A percentile compares a stretch with the other conserved stretches of the same genome.
Conservation (phyloP, 352 stramenopile genomes). For the Phytopythium ostracodes region DNA sequence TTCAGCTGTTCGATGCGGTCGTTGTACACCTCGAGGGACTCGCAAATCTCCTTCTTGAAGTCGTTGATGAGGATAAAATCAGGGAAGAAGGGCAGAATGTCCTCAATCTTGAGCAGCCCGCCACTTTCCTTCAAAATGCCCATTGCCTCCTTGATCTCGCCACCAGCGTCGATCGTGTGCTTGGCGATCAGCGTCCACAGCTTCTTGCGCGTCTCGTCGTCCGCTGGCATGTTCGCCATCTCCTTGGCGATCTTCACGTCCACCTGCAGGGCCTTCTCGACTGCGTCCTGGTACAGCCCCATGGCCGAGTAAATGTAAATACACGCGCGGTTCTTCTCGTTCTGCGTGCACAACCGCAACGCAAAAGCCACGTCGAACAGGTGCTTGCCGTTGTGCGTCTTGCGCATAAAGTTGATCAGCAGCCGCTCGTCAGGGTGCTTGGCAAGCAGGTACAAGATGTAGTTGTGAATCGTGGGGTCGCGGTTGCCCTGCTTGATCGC, state of each 20-base stretch:
- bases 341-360: conserved; percentile 88
- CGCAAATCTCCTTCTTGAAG: conserved; percentile 95
- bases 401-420: conserved; percentile 89
- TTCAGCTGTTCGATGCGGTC: conserved; percentile 91
- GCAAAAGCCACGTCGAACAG: conserved; percentile 92
- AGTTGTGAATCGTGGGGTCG: conserved; percentile 92
- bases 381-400: conserved; percentile 83
- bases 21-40: conserved; percentile 90
- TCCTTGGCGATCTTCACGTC: conserved; percentile 93
- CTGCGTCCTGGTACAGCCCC: conserved; percentile 90
- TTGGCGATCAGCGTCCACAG: conserved; percentile 93
- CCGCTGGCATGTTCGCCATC: conserved; percentile 88
- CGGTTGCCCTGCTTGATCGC: conserved; percentile 90
- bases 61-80: conserved; percentile 95
- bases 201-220: conserved; percentile 89
- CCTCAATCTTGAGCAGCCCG: conserved; percentile 89
- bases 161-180: conserved; percentile 88
- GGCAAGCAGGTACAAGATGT: conserved; percentile 88
- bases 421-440: conserved; percentile 86
- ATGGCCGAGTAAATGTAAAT: conserved; percentile 95
- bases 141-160: conserved; percentile 83
- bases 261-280: conserved; percentile 88
- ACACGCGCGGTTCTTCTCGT: conserved; percentile 90
- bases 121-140: conserved; percentile 82
- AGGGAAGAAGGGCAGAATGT: conserved; percentile 93